Evolutionary conservation across 2,329 filamentous ascomycete genomes (phyloP).

Genomic region (Lasiodiplodia citricola): DNA sequence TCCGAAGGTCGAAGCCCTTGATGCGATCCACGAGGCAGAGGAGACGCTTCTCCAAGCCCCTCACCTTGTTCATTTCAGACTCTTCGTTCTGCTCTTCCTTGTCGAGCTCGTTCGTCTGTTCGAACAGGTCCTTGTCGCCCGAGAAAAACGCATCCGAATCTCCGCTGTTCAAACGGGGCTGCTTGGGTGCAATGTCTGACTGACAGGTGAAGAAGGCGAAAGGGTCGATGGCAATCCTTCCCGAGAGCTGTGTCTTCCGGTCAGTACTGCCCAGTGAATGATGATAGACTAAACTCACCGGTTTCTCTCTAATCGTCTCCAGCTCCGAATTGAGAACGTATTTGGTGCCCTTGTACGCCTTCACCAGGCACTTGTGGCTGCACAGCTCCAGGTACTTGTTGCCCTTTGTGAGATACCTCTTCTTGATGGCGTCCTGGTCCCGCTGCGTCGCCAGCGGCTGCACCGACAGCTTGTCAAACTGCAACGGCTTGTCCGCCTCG

Average conservation of each 20-base stretch:
- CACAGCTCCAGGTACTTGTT: not conserved
- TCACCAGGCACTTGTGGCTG: not conserved
- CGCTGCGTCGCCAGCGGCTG: not conserved
- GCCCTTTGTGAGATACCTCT: not conserved
- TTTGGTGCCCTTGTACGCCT: not conserved
- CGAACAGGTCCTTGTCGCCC: not conserved
- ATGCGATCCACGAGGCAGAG: constrained; percentile 26
- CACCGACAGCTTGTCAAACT: not conserved
- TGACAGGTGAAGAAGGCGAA: not conserved
- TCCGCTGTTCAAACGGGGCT: not conserved
- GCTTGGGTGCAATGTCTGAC: not conserved
- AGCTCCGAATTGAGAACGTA: not conserved
- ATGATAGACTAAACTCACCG: not conserved
- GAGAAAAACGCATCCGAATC: not conserved
- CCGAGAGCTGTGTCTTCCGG: not conserved
- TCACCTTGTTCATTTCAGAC: constrained; percentile 43
- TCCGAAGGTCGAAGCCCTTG: constrained; percentile 39
- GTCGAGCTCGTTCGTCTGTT: constrained; percentile 21
- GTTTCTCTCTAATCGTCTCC: not conserved
- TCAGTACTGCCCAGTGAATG: not conserved
- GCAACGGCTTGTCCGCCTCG: not conserved
- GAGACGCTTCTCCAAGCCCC: constrained; percentile 27
- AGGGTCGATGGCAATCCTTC: not conserved
- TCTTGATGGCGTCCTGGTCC: not conserved
- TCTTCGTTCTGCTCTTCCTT: constrained; percentile 35